Evolutionary conservation across 805 yeast genomes (phyloP).

Genomic region (Starmera amethionina): DNA sequence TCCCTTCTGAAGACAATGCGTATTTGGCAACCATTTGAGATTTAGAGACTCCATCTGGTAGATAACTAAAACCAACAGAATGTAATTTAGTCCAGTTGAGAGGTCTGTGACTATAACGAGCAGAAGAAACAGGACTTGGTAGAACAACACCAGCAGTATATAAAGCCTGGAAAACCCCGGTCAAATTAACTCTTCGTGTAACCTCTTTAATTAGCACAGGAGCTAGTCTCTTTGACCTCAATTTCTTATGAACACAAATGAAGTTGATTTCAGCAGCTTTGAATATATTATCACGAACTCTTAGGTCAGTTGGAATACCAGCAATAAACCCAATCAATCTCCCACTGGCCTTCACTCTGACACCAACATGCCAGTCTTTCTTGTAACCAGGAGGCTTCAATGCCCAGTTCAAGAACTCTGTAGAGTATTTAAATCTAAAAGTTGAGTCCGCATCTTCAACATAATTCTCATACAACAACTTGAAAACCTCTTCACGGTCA

Average conservation of each 20-base stretch:
- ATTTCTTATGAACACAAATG: constrained; percentile 86
- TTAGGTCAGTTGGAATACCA: constrained; percentile 72
- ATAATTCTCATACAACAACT: constrained; percentile 76
- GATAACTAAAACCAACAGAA: constrained; percentile 82
- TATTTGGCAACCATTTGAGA: constrained; percentile 60
- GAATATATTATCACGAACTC: constrained; percentile 44
- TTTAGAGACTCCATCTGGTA: constrained; percentile 67
- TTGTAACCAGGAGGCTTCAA: constrained; percentile 89
- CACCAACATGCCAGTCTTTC: constrained; percentile 88
- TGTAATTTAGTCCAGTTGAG: constrained; percentile 83
- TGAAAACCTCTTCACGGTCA: constrained; percentile 70
- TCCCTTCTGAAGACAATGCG: constrained; percentile 45
- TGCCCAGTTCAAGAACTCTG: constrained; percentile 85
- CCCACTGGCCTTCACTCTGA: constrained; percentile 66
- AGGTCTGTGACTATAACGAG: constrained; percentile 91
- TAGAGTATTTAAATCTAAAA: constrained; percentile 83
- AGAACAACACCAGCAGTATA: constrained; percentile 87
- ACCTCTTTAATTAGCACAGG: constrained; percentile 92
- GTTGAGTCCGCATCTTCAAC: constrained; percentile 92
- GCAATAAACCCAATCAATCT: constrained; percentile 87
- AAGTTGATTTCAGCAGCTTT: constrained; percentile 86
- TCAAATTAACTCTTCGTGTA: constrained; percentile 81
- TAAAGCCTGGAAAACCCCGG: constrained; percentile 89
- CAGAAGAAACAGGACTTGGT: constrained; percentile 85
- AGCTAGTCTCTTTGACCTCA: constrained; percentile 87